A percentile compares a stretch with the other conserved stretches of the same genome.
Conservation (phyloP, 2,329 filamentous ascomycete species). For the Ambrosiella xylebori region DNA sequence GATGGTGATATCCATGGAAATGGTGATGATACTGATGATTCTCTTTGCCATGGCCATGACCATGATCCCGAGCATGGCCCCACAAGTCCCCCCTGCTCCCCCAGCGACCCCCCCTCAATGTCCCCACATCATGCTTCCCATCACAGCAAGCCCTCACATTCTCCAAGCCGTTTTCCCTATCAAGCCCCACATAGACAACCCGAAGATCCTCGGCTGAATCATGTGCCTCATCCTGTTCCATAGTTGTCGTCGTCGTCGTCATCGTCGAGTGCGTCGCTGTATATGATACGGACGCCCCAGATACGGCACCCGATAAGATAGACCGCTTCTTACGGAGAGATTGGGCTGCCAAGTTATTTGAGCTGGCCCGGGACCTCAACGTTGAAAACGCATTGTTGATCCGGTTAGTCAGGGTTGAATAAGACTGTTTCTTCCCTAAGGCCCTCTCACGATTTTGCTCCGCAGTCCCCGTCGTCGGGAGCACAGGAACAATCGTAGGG, state of each 20-base stretch:
- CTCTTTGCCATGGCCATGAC: constrained; percentile 1
- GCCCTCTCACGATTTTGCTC: constrained; percentile 13
- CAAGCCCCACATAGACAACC: constrained; percentile 60
- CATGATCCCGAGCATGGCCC: neutral
- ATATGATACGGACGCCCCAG: neutral
- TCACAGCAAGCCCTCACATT: constrained; percentile 96
- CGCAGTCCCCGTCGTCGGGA: constrained; percentile 20
- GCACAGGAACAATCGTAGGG: neutral
- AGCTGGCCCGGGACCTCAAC: constrained; percentile 31
- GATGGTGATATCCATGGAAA: neutral
- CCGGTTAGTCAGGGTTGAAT: constrained; percentile 38
- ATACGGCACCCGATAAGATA: constrained; percentile 10
- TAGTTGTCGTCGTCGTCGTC: constrained; percentile 17
- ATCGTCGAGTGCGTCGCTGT: neutral
- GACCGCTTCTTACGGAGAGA: constrained; percentile 9
- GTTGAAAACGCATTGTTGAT: constrained; percentile 37
- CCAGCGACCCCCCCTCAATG: constrained; percentile 27
- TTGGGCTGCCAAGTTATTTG: constrained; percentile 5
- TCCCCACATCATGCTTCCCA: constrained; percentile 70
- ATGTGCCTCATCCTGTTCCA: constrained; percentile 32
- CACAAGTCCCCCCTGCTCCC: constrained; percentile 15
- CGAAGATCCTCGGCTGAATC: constrained; percentile 74
- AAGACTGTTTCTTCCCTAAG: constrained; percentile 18
- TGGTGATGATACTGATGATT: constrained; percentile 4
- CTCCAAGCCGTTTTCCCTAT: constrained; percentile 67